Evolutionary conservation across 2,329 filamentous ascomycete genomes (phyloP), one percentile per base, ranked within the genome.

Genomic region (Colletotrichum musicola): DNA sequence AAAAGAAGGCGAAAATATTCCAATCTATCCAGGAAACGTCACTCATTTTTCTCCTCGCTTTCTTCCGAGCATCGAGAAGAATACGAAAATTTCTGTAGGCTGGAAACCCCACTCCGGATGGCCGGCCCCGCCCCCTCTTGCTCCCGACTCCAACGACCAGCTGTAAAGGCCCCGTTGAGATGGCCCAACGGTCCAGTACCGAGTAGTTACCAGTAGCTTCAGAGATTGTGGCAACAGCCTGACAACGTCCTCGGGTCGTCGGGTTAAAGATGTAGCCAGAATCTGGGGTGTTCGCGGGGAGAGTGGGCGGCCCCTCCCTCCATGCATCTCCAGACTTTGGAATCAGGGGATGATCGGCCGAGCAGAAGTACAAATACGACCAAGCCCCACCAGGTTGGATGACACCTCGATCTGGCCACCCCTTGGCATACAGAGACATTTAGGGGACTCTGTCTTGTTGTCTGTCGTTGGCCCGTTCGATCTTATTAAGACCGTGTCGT

Each of bases 191-290:
- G 22, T 9, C 20, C 44, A n/a, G 3, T 6, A 16, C 12, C 5
- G 4, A 14, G 4, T 14, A n/a, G 12, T 20, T 12, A 6, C 7
- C 13, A 22, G 46, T 20, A 20, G n/a, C 10, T 18, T 18, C 3
- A 49, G 12, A 20, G 10, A n/a, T 16, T 46, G 44, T 49, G 46
- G 18, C 46, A 49, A 49, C n/a, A 6, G n/a, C n/a, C 10, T 18
- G 18, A 6, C 18, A 58, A 12, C 38, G 46, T 20, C 6, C 30
- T 63, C 59, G 53, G 59, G 46, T 51, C 58, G 51, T 67, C 59
- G 59, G 59, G 59, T 14, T 57, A 67, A 67, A 51, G 59, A 46
- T 67, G 53, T 18, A 63, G 53, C 64, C 38, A 38, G 30, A 49
- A 49, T 53, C 60, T 27, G 59, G 64, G 64, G 63, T 56, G 20